A percentile compares a stretch with the other conserved stretches of the same genome.
These are phyloP conservation scores for Aspergillus spinulosporus DNA, from an alignment of 2,329 filamentous ascomycete species.

Conservation along the genomic window DNA sequence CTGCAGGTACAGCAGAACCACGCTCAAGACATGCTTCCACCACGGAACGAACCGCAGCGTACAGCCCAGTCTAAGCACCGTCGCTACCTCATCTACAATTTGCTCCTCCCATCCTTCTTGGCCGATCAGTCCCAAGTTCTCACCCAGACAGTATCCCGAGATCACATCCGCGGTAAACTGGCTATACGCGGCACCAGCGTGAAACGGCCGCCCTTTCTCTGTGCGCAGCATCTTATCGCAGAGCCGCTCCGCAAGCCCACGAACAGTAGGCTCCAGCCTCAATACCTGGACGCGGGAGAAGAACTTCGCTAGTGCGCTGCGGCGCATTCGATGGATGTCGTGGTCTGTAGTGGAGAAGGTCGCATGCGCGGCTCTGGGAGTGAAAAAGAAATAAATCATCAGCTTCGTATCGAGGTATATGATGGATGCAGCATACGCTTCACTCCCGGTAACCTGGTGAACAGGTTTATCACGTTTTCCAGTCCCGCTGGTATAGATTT, in stretches of 20 bases:
- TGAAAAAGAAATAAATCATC: too few relatives aligned
- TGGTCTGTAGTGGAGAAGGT: conserved; percentile 4
- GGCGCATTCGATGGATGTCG: conserved; percentile 16
- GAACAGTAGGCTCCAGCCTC: neutral
- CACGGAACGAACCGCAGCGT: neutral
- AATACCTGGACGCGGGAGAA: conserved; percentile 7
- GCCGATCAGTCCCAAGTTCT: neutral
- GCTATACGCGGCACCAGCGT: neutral
- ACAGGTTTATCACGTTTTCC: conserved; percentile 7
- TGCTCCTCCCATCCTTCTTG: neutral
- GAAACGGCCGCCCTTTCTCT: neutral
- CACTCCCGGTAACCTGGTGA: neutral
- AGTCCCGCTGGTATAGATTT: conserved; percentile 11
- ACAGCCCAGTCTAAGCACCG: neutral
- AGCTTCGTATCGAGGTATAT: neutral
- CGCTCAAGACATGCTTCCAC: neutral
- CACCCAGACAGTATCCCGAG: neutral
- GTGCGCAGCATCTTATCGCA: neutral
- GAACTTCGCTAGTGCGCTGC: conserved; percentile 13
- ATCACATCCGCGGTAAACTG: neutral
- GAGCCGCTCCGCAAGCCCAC: neutral
- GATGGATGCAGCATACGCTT: neutral
- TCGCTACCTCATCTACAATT: neutral
- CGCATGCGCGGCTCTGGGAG: neutral
- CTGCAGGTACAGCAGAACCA: neutral